Conservation (phyloP, 306 rosid species). For the Lagenaria siceraria region DNA sequence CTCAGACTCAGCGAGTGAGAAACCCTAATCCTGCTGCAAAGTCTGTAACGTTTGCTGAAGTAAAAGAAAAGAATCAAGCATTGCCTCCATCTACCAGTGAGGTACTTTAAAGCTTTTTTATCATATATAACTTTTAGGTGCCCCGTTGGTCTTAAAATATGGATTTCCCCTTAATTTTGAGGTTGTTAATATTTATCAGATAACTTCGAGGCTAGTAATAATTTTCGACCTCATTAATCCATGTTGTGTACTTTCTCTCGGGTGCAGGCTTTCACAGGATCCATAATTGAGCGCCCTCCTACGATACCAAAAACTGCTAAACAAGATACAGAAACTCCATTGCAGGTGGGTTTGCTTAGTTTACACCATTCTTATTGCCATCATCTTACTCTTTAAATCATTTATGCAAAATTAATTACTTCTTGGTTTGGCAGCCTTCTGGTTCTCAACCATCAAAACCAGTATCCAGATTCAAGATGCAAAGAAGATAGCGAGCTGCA, state of each 20-base stretch:
- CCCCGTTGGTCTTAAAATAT: background rate
- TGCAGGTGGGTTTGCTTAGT: constrained; percentile 33
- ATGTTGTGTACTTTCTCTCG: background rate
- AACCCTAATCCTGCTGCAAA: constrained; percentile 14
- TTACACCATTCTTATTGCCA: background rate
- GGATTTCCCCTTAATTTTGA: background rate
- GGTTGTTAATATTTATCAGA: background rate
- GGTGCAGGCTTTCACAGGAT: constrained; percentile 78
- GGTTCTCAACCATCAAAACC: constrained; percentile 59
- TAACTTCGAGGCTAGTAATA: background rate
- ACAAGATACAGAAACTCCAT: constrained; percentile 24
- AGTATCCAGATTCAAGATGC: constrained; percentile 87
- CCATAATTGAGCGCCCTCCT: constrained; percentile 52
- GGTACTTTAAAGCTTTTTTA: constrained; percentile 26
- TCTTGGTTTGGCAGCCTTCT: constrained; percentile 27
- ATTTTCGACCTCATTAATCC: background rate
- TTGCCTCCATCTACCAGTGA: constrained; percentile 23
- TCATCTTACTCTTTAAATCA: constrained; percentile 2
- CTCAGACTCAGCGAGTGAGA: constrained; percentile 5
- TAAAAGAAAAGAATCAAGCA: constrained; percentile 31
- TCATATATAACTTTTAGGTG: background rate
- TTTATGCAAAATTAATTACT: constrained; percentile 5
- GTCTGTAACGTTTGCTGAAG: constrained; percentile 20
- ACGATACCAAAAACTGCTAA: constrained; percentile 23
- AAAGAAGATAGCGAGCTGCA: constrained; percentile 44